Evolutionary conservation across 352 stramenopile species (phyloP).

Genomic region (Saprolegnia diclina): DNA sequence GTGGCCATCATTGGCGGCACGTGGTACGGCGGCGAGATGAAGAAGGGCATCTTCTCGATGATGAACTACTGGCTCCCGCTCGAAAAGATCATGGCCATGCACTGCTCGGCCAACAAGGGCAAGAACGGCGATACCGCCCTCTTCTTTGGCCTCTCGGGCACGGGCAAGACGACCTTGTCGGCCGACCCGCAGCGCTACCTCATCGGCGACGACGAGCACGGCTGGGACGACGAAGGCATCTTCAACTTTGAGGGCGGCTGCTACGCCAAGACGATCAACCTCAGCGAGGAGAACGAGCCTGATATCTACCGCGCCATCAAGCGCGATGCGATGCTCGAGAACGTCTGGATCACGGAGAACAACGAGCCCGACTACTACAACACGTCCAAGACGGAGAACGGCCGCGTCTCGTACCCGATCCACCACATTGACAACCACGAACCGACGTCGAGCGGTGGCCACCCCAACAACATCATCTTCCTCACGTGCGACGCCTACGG

Average conservation of each 20-base stretch:
- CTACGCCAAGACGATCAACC: slow-evolving; percentile 99
- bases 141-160: slow-evolving; percentile 95
- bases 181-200: slow-evolving; percentile 83
- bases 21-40: slow-evolving; percentile 98
- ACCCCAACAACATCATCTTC: slow-evolving; percentile 97
- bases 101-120: slow-evolving; percentile 97
- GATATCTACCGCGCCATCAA: slow-evolving; percentile 98
- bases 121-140: slow-evolving; percentile 94
- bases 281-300: slow-evolving; percentile 93
- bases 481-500: slow-evolving; percentile 98
- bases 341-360: slow-evolving; percentile 83
- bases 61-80: slow-evolving; percentile 99
- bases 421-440: slow-evolving; percentile 97
- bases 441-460: slow-evolving; percentile 77
- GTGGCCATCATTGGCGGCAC: slow-evolving; percentile 93
- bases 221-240: slow-evolving; percentile 96
- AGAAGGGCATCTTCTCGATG: slow-evolving; percentile 98
- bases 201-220: slow-evolving; percentile 90
- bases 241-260: slow-evolving; percentile 99
- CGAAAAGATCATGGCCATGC: slow-evolving; percentile 95
- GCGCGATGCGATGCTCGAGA: slow-evolving; percentile 96
- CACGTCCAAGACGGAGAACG: slow-evolving; percentile 96
- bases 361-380: slow-evolving; percentile 94
- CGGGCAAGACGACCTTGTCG: slow-evolving; percentile 89
- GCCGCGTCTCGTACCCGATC: slow-evolving; percentile 98